Base-by-base conservation (phyloP, 116 monocot species). In the Trichopus zeylanicus region DNA sequence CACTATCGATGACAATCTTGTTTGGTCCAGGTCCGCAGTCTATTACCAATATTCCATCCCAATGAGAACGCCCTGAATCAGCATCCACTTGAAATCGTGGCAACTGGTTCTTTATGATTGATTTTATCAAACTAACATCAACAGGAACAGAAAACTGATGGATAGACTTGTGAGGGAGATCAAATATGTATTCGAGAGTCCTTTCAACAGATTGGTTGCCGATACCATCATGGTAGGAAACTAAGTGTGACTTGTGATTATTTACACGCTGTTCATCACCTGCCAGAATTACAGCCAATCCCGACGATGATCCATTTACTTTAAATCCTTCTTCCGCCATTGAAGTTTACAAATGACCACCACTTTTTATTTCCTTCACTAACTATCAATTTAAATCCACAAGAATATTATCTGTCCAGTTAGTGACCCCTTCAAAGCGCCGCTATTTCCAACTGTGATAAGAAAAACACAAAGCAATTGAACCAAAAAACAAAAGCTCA, bases 151-250 rank as follows among this genome's bases (percentile, higher is more conserved):
- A 63, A 35, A 67, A 58, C 0, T 37, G 61, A 31, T 16, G 55
- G 56, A 90, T 54, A 0, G 81, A 97, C 55, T 82, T 90, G 70
- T 87, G 68, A 27, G 87, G 87, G 7, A 97, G 79, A 71, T 90
- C 81, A 57, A 97, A 79, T 53, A 97, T 77, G 46, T 97, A 68
- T 57, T 97, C 95, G 13, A 97, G 71, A 31, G 91, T 81, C 34
- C 76, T 38, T 56, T 97, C 95, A 24, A 70, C 48, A 12, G 84
- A 78, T 38, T 66, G 83, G 55, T 79, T 51, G n/a, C 84, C 73
- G 49, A 90, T 90, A 48, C 84, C 87, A 64, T 90, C 95, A 31
- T 64, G 77, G 31, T 59, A 81, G 12, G 91, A 90, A 15, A 97
- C 61, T 30, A 86, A 72, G 68, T 79, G 87, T 7, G 87, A 64